Percentiles rank a stretch among this genome's conserved stretches.
These are phyloP conservation scores for Myxozyma melibiosi DNA, from an alignment of 805 yeast genomes.

Conservation along the genomic window DNA sequence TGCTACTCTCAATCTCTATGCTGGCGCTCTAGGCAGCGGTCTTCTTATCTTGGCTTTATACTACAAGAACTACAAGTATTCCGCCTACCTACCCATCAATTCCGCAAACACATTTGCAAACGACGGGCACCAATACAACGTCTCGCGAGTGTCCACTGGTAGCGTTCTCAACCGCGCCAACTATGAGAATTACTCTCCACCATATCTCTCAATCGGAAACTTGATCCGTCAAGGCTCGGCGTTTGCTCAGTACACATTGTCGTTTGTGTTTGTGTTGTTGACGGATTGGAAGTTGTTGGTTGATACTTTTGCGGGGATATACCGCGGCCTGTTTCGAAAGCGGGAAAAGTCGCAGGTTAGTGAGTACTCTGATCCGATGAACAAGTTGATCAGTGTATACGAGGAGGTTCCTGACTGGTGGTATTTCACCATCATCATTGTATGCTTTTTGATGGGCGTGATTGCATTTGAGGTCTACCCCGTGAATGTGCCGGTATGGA, in stretches of 20 bases:
- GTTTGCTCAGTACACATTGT: constrained; percentile 55
- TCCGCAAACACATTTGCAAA: constrained; percentile 54
- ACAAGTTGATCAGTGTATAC: constrained; percentile 58
- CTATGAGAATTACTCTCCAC: constrained; percentile 63
- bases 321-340: constrained; percentile 28
- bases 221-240: constrained; percentile 55
- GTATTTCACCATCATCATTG: constrained; percentile 53
- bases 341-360: not conserved
- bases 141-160: constrained; percentile 49
- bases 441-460: constrained; percentile 41
- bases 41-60: constrained; percentile 54
- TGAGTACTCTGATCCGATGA: constrained; percentile 37
- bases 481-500: constrained; percentile 63
- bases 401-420: constrained; percentile 77
- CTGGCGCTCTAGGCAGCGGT: constrained; percentile 51
- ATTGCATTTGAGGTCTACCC: constrained; percentile 47
- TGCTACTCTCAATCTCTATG: constrained; percentile 48
- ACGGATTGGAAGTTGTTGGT: constrained; percentile 42
- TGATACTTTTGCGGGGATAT: not conserved
- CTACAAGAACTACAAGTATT: constrained; percentile 58
- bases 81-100: constrained; percentile 56
- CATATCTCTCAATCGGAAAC: constrained; percentile 55
- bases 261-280: constrained; percentile 51
- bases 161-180: constrained; percentile 49
- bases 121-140: constrained; percentile 54